Conservation (phyloP, 2,329 filamentous ascomycete genomes). For the Coniochaeta ligniaria region DNA sequence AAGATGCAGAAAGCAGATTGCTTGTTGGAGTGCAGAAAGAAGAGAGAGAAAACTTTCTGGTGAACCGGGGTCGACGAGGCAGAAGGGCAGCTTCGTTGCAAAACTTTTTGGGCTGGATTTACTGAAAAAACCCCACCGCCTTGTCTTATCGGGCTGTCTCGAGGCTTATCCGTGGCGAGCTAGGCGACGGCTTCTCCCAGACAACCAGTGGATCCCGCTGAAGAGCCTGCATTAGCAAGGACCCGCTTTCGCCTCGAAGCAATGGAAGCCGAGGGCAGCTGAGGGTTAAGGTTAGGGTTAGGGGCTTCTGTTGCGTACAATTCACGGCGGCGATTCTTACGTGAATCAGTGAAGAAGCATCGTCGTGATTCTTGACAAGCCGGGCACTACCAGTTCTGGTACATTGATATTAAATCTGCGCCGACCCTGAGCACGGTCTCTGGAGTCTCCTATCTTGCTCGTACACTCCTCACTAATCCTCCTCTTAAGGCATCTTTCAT, state of each 20-base stretch:
- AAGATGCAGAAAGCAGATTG: background rate
- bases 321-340: no score
- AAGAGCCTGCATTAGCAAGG: background rate
- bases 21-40: background rate
- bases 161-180: conserved; percentile 1
- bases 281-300: background rate
- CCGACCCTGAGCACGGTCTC: no score
- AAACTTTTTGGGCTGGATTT: background rate
- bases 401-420: no score
- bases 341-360: background rate
- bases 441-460: background rate
- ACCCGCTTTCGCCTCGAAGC: background rate
- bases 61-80: background rate
- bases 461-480: background rate
- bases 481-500: background rate
- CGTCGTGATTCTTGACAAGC: background rate
- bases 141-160: background rate
- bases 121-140: background rate
- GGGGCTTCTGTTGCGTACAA: no score
- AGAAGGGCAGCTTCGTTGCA: conserved; percentile 1
- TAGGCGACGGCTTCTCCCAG: background rate
- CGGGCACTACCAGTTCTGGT: no score
- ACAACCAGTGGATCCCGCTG: background rate
- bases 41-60: background rate
- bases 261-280: background rate